Percentiles rank a stretch among this genome's conserved stretches.
Evolutionary conservation across 352 stramenopile species (phyloP).

Genomic region (Pythium sukuiense): DNA sequence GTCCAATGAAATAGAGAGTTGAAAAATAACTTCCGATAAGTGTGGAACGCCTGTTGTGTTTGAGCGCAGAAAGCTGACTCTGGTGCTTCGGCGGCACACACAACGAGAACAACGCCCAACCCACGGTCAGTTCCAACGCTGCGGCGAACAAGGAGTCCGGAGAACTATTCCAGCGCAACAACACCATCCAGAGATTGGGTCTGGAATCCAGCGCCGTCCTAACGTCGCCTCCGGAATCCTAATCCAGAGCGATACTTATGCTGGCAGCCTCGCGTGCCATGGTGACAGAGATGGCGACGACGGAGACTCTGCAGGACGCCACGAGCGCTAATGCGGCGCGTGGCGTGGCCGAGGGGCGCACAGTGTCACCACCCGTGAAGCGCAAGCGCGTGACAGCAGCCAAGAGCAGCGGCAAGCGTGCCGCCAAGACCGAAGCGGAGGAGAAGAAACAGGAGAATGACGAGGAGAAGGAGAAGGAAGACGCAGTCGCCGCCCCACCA

Average conservation of each 20-base stretch:
- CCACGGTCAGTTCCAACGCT: too few species aligned
- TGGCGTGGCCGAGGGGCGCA: not conserved
- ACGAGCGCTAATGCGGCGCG: not conserved
- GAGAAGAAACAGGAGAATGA: not conserved
- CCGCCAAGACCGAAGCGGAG: not conserved
- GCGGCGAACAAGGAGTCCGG: not conserved
- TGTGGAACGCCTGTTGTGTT: not conserved
- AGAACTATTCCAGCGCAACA: not conserved
- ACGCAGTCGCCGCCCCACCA: not conserved
- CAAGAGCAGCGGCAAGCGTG: not conserved
- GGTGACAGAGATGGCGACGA: not conserved
- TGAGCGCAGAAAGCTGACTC: conserved; percentile 1
- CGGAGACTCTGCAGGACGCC: not conserved
- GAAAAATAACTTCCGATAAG: not conserved
- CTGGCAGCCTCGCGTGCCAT: not conserved
- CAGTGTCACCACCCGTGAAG: conserved; percentile 3
- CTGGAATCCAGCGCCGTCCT: not conserved
- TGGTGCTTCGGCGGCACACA: not conserved
- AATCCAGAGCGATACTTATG: not conserved
- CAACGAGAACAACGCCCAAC: not conserved
- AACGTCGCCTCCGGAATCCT: too few species aligned
- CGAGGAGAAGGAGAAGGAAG: not conserved
- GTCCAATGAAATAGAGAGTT: not conserved
- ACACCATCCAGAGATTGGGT: not conserved
- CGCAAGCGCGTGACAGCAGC: conserved; percentile 1